Evolutionary conservation across 805 yeast genomes (phyloP), one percentile per base, ranked within the genome.

Genomic region (Candida loeiensis): DNA sequence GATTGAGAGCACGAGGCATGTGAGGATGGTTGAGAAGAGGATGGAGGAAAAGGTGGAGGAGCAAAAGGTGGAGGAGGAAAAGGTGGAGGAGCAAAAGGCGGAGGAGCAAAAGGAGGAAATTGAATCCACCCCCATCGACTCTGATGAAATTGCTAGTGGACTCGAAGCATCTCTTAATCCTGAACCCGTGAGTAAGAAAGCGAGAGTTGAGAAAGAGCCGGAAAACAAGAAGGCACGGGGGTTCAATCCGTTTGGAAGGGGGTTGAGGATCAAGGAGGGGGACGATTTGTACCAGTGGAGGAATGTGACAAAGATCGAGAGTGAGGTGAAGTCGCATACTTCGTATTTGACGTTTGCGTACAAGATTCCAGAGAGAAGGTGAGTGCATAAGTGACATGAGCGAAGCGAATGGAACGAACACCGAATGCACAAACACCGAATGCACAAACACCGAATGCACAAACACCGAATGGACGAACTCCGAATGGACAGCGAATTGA

Each of bases 241-340:
- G 16, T 90, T 72, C 61, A 90, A 91, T 58, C 97, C 98, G 4
- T 93, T 93, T 69, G 98, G 99, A 2, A 84, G 80, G 56, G 97
- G 98, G 11, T 64, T 73, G 46, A 76, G 96, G 48, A 75, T 93
- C 28, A 76, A 73, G 51, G 97, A 91, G 64, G 99, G 99, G 40
- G 97, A 91, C 54, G 76, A 70, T 4, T 74, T 73, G 2, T 93
- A 70, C 58, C 64, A 77, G 20, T 93, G 99, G 99, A 67, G 71
- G 41, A 74, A 86, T 49, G 93, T 90, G n/a, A 79, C 95, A 13
- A 82, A 80, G 58, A 70, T 81, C 6, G 99, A 91, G 58, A 53
- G 80, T 3, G 98, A 93, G 56, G 71, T 91, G 51, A 91, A 91
- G 64, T 82, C 89, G 5, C 99, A 93, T 53, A 93, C 99, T 0